Evolutionary conservation across 1,284 basidiomycete genomes (phyloP), one percentile per base, ranked within the genome.

Genomic region (Apiotrichum montevideense): DNA sequence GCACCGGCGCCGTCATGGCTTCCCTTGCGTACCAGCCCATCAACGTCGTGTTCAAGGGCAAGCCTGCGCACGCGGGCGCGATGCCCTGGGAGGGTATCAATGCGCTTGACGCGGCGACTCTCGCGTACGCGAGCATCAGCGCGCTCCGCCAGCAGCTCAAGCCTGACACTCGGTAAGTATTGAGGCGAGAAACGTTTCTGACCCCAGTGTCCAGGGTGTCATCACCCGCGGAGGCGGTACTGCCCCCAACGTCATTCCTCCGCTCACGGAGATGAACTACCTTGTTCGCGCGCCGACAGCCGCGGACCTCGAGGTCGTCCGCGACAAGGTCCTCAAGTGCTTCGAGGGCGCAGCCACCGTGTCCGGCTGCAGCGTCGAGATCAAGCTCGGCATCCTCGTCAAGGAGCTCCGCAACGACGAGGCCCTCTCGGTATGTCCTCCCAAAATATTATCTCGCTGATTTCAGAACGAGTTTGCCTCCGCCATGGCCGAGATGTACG

Each of bases 21-120:
- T 59, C 65, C n/a, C 54, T 68, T 2, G 68, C 69, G 3, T 54
- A 66, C 14, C 61, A 62, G 35, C 57, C 56, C 45, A 46, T 69
- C 55, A 32, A 56, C 4, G 59, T 63, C 15, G 61, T 68, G 43
- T 73, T 60, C 61, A 48, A 50, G 15, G 72, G 72, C 39, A 64
- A 60, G 63, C 87, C 87, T 47, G 86, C 87, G n/a, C 87, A 89
- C 68, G 87, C 87, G 14, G 84, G 83, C 32, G 81, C 48, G 9
- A 50, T 55, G 11, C 65, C 65, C 34, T 65, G 58, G 87, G 86
- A 90, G 73, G 90, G 85, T 29, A 81, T 82, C 56, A 92, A 92
- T 68, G 89, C 90, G 6, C 81, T 89, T 41, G 89, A 91, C 70
- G 90, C 88, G 0, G 89, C 87, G 1, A 86, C 88, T 63, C 74